Conservation (phyloP, 345 rosid species). For the Acer campestre region DNA sequence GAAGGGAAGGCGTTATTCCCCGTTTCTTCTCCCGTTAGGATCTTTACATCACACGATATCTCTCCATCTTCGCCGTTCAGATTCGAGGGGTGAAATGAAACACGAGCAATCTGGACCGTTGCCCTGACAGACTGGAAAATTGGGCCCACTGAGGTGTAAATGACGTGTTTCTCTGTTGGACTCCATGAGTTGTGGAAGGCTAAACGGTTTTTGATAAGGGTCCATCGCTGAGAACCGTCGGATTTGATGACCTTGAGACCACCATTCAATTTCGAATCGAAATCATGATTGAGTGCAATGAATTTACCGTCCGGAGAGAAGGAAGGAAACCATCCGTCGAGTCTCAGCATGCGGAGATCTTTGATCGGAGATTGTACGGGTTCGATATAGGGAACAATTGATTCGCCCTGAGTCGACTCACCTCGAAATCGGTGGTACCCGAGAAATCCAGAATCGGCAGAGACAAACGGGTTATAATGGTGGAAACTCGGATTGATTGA, state of each 20-base stretch:
- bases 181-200: slow-evolving; percentile 90
- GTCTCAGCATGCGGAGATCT: slow-evolving; percentile 56
- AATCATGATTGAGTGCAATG: slow-evolving; percentile 55
- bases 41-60: slow-evolving; percentile 55
- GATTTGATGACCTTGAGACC: slow-evolving; percentile 63
- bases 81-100: slow-evolving; percentile 48
- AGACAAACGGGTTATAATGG: slow-evolving; percentile 84
- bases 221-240: slow-evolving; percentile 83
- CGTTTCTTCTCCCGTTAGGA: slow-evolving; percentile 64
- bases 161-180: slow-evolving; percentile 63
- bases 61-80: slow-evolving; percentile 44
- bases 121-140: slow-evolving; percentile 51
- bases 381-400: slow-evolving; percentile 59
- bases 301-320: slow-evolving; percentile 63
- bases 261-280: slow-evolving; percentile 27
- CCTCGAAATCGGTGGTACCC: slow-evolving; percentile 91
- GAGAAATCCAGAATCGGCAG: slow-evolving; percentile 44
- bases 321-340: slow-evolving; percentile 72
- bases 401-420: slow-evolving; percentile 52
- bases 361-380: slow-evolving; percentile 61
- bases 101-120: slow-evolving; percentile 81
- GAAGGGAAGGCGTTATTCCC: slow-evolving; percentile 91
- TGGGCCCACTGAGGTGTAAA: slow-evolving; percentile 80
- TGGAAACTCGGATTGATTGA: slow-evolving; percentile 62
- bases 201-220: slow-evolving; percentile 54